Conservation (phyloP, 192 early-diverging fungal genomes). For the Coemansia sp. region DNA sequence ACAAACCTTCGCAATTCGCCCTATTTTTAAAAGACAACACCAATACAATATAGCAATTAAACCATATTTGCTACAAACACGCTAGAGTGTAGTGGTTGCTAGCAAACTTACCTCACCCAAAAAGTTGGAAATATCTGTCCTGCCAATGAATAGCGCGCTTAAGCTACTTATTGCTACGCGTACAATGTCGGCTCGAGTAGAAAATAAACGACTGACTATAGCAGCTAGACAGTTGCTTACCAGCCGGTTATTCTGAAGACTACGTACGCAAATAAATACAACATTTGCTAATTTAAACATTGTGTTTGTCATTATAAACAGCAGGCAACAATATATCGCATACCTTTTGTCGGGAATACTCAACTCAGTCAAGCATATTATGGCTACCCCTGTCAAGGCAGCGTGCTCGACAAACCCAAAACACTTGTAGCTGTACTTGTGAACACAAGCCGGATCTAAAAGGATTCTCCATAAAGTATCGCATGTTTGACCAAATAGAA, state of each 20-base stretch:
- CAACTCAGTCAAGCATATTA: slow-evolving; percentile 38
- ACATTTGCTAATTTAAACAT: not conserved
- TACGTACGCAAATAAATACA: slow-evolving; percentile 15
- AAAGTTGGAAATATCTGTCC: slow-evolving; percentile 9
- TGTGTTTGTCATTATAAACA: too few relatives aligned
- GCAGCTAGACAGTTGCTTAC: slow-evolving; percentile 33
- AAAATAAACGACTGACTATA: slow-evolving; percentile 32
- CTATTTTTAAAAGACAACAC: slow-evolving; percentile 9
- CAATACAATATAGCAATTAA: not conserved
- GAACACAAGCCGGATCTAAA: not conserved
- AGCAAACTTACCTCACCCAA: slow-evolving; percentile 25
- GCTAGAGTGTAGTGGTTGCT: not conserved
- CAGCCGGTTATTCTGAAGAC: slow-evolving; percentile 25
- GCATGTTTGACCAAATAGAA: slow-evolving; percentile 32
- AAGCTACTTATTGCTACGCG: slow-evolving; percentile 25
- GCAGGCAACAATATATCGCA: not conserved
- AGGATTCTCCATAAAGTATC: slow-evolving; percentile 30
- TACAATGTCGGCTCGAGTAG: slow-evolving; percentile 14
- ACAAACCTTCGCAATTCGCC: slow-evolving; percentile 8
- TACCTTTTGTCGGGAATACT: slow-evolving; percentile 40
- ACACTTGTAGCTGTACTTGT: slow-evolving; percentile 15
- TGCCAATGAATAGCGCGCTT: slow-evolving; percentile 16
- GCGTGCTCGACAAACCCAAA: slow-evolving; percentile 13
- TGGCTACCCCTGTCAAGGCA: slow-evolving; percentile 23
- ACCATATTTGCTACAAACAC: not conserved